Conservation (phyloP, 2,329 filamentous ascomycete genomes). For the Cercospora zeae-maydis region DNA sequence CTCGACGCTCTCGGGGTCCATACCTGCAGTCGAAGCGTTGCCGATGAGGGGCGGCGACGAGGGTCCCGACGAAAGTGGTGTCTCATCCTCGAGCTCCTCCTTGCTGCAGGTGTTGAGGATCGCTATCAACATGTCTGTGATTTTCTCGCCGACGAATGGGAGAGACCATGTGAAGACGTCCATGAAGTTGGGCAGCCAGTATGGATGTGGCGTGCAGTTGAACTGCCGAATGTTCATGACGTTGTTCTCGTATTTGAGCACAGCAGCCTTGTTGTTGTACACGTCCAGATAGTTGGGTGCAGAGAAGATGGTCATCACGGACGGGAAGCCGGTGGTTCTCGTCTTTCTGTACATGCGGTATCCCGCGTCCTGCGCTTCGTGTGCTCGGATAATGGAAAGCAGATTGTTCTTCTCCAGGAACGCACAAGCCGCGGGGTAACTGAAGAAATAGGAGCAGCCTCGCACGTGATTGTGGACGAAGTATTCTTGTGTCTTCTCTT, state of each 20-base stretch:
- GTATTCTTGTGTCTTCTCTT: slow-evolving; percentile 97
- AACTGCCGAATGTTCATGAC: slow-evolving; percentile 99
- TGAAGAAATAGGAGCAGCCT: slow-evolving; percentile 99
- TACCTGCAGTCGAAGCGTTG: slow-evolving; percentile 31
- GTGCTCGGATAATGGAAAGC: slow-evolving; percentile 91
- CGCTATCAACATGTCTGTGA: slow-evolving; percentile 98
- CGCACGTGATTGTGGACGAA: slow-evolving; percentile 98
- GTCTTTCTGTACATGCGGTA: slow-evolving; percentile 99
- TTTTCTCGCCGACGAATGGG: slow-evolving; percentile 96
- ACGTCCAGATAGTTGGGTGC: slow-evolving; percentile 98
- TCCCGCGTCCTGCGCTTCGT: slow-evolving; percentile 96
- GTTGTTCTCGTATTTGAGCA: slow-evolving; percentile 99
- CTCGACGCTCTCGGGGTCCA: slow-evolving; percentile 82
- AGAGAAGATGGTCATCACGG: slow-evolving; percentile 99
- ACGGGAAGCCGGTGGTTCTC: slow-evolving; percentile 93
- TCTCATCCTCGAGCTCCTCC: slow-evolving; percentile 87
- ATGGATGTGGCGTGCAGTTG: slow-evolving; percentile 98
- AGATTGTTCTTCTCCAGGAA: slow-evolving; percentile 99
- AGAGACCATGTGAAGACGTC: slow-evolving; percentile 99
- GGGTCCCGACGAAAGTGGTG: slow-evolving; percentile 69
- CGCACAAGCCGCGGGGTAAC: slow-evolving; percentile 91
- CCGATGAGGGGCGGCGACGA: slow-evolving; percentile 65
- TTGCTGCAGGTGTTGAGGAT: slow-evolving; percentile 99
- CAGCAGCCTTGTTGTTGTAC: slow-evolving; percentile 99
- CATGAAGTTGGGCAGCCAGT: slow-evolving; percentile 99